Base-by-base conservation (phyloP, 495 filamentous ascomycete genomes). In the Friedmanniomyces simplex region DNA sequence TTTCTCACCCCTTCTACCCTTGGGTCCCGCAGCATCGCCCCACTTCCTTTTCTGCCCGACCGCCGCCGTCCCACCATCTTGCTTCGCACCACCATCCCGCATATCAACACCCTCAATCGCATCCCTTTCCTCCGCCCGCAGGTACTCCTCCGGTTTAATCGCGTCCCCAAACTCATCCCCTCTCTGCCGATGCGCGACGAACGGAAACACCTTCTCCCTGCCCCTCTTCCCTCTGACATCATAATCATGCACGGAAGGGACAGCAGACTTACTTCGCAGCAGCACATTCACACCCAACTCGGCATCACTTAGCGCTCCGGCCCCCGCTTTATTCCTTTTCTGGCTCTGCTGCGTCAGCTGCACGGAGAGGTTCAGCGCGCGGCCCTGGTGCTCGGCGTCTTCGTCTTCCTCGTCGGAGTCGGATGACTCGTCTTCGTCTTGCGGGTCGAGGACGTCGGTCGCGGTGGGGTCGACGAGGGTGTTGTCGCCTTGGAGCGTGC, bases 11-110 rank as follows among this genome's bases (percentile, higher is more conserved):
- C 47, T 47, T 24, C 58, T 21, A 54, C 41, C 36, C 41, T 24
- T 51, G 13, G 21, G 24, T 3, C n/a, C 42, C 2, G 50, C 10
- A 14, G 81, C 69, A 55, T 95, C 89, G 54, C 89, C 86, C 88
- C 90, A 96, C 71, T 88, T 90, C 46, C 93, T 79, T 70, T 98
- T 98, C 74, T 91, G 89, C 22, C 94, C 94, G 36, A 96, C 77
- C 34, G 80, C 79, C 25, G 82, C 73, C 66, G 74, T 49, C 12
- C 55, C 26, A 10, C 28, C 10, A 10, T 32, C 10, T 10, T 32
- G 28, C 51, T 72, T 64, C 58, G 63, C 48, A 30, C 65, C 49
- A 22, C 64, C 69, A 62, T 79, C 71, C 36, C 74, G 73, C 54
- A 73, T 62, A 46, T 80, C 76, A 53, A 77, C 79, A 50, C 73